phyloP scores from a whole-genome alignment of 192 early-diverging fungal species.

The Fimicolochytrium jonesii region DNA sequence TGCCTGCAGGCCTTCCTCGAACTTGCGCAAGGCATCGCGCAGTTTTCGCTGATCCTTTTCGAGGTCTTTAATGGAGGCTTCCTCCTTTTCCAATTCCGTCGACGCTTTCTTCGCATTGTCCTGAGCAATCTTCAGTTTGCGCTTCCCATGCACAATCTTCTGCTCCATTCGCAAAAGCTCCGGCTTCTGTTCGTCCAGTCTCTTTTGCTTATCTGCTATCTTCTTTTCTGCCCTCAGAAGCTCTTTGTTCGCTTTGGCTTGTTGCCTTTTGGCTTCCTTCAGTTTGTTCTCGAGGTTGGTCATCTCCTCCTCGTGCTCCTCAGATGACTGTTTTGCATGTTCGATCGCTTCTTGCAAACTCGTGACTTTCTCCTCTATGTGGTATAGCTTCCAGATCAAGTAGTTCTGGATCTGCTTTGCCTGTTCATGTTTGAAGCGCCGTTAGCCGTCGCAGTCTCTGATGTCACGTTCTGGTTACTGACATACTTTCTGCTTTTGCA shows the following conservation, averaged over 20 bases:
- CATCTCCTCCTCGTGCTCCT: slow-evolving; percentile 15
- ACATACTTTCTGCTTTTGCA: slow-evolving; percentile 56
- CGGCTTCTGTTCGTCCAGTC: slow-evolving; percentile 69
- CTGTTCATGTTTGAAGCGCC: slow-evolving; percentile 23
- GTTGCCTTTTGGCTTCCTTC: slow-evolving; percentile 66
- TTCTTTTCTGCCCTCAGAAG: slow-evolving; percentile 67
- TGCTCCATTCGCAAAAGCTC: slow-evolving; percentile 64
- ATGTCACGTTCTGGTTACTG: no score
- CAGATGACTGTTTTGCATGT: slow-evolving; percentile 42
- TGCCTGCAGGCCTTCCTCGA: slow-evolving; percentile 32
- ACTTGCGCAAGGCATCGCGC: slow-evolving; percentile 22
- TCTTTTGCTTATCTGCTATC: slow-evolving; percentile 67
- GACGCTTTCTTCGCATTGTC: slow-evolving; percentile 52
- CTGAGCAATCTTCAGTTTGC: slow-evolving; percentile 61
- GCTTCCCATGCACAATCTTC: slow-evolving; percentile 64
- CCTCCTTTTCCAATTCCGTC: slow-evolving; percentile 54
- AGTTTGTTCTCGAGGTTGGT: slow-evolving; percentile 32
- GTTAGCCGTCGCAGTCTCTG: not conserved
- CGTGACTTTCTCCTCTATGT: slow-evolving; percentile 69
- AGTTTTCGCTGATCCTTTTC: slow-evolving; percentile 36
- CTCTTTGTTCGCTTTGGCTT: slow-evolving; percentile 70
- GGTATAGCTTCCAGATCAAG: slow-evolving; percentile 88
- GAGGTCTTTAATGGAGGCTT: slow-evolving; percentile 39
- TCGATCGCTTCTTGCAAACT: slow-evolving; percentile 57
- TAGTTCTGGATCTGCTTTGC: slow-evolving; percentile 61